Percentiles rank a stretch among this genome's conserved stretches.
Conservation (phyloP, 495 filamentous ascomycete species). For the Neurospora sp. region DNA sequence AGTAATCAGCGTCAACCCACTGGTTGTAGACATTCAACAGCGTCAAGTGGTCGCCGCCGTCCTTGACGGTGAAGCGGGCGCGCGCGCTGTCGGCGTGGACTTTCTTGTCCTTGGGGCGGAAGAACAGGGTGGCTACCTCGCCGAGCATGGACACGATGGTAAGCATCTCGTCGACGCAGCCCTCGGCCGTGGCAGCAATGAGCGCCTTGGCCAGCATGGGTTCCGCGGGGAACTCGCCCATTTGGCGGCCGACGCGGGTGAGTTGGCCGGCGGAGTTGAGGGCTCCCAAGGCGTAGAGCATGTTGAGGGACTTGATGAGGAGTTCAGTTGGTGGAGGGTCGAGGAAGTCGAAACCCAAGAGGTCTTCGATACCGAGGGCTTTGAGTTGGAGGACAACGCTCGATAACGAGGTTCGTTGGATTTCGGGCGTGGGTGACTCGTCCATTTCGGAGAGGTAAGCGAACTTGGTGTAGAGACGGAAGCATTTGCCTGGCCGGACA, state of each 20-base stretch:
- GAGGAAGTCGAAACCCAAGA: constrained; percentile 95
- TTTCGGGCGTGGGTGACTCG: constrained; percentile 87
- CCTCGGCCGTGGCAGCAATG: constrained; percentile 78
- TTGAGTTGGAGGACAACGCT: constrained; percentile 79
- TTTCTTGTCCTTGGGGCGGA: constrained; percentile 95
- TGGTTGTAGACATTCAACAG: constrained; percentile 96
- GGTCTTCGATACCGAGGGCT: constrained; percentile 84
- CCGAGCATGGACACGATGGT: constrained; percentile 89
- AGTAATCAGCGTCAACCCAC: constrained; percentile 91
- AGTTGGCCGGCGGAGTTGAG: constrained; percentile 84
- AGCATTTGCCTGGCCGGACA: constrained; percentile 88
- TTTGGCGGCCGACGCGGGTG: constrained; percentile 86
- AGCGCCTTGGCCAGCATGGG: constrained; percentile 89
- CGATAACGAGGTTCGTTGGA: constrained; percentile 83
- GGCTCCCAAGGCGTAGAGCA: constrained; percentile 84
- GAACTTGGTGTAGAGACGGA: constrained; percentile 90
- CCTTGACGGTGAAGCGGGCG: constrained; percentile 83
- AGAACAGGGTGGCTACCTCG: constrained; percentile 83
- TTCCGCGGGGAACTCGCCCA: constrained; percentile 94
- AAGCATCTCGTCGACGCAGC: constrained; percentile 92
- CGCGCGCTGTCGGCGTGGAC: constrained; percentile 89
- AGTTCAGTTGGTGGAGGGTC: constrained; percentile 87
- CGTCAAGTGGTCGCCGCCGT: constrained; percentile 85
- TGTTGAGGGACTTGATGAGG: constrained; percentile 81
- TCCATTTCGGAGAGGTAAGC: constrained; percentile 92